Evolutionary conservation across 2,329 filamentous ascomycete genomes (phyloP), one percentile per base, ranked within the genome.

Genomic region (Phoma sp.): DNA sequence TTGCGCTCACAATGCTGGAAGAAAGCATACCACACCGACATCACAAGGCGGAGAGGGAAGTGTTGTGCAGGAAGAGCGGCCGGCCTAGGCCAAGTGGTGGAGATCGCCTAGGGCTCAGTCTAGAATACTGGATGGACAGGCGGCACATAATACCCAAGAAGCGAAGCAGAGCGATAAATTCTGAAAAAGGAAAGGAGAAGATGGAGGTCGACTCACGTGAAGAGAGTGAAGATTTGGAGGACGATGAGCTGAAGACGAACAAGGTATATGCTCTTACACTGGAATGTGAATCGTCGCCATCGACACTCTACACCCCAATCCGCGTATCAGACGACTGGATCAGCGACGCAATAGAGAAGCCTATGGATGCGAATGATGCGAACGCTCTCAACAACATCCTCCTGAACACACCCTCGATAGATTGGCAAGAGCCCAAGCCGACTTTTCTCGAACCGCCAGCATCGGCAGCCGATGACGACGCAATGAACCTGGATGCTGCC

Each of bases 51-150:
- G 80, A 81, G 38, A 76, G 81, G n/a, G 76, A 82, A 45, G 87
- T 85, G 41, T 82, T 91, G 74, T 92, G 89, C 70, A 85, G 84
- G 52, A 85, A 83, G 60, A 88, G 89, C 69, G 91, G 91, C 2
- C 81, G 81, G 27, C 90, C 91, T 0, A 77, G 82, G 27, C 89
- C 94, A 83, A 89, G 95, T 74, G 82, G 83, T 13, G 81, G 85
- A 45, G 82, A 83, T 21, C 84, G 82, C 44, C 78, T 94, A 24
- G 91, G 91, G 1, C 76, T 94, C 51, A 85, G 84, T 43, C 66
- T 95, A 35, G 88, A 92, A 61, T 96, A 94, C 72, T 95, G 91
- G 91, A 88, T 85, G 72, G 82, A 88, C 63, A 78, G 81, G 51
- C 81, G 84, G 41, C 79, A 83, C 41, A 72, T 85, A 15, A 75